phyloP scores from a whole-genome alignment of 257 asterid genomes.

The Capsicum rhomboideum region DNA sequence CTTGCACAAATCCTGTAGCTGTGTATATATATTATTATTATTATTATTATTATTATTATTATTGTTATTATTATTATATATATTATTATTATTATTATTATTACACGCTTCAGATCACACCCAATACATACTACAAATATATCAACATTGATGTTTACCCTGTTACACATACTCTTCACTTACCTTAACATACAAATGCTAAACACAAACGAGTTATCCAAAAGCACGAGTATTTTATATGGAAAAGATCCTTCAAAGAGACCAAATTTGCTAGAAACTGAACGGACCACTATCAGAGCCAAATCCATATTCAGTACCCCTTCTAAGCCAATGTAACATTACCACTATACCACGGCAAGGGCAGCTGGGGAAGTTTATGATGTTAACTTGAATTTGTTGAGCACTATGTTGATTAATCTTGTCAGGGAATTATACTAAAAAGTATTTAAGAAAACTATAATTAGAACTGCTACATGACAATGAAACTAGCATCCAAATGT shows the following conservation, averaged over 20 bases:
- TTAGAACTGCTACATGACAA: neutral
- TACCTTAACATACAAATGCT: neutral
- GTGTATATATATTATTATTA: too few species aligned
- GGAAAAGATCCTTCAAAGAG: neutral
- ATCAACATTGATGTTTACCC: neutral
- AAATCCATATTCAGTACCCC: neutral
- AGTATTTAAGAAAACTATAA: neutral
- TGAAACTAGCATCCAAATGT: slow-evolving; percentile 3
- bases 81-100: too few species aligned
- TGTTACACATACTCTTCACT: neutral
- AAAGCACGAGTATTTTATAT: neutral
- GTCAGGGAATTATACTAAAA: neutral
- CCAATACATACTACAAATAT: neutral
- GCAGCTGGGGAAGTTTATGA: neutral
- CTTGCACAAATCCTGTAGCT: neutral
- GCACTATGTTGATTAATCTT: neutral
- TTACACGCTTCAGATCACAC: too few species aligned
- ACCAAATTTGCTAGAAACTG: neutral
- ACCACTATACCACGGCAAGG: neutral
- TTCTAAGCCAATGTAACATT: neutral
- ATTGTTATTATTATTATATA: too few species aligned
- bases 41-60: too few species aligned
- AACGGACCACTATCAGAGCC: neutral
- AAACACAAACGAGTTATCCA: neutral
- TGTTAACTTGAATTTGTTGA: neutral